phyloP scores from a whole-genome alignment of 352 stramenopile genomes.

The Phytophthora niederhauseri region DNA sequence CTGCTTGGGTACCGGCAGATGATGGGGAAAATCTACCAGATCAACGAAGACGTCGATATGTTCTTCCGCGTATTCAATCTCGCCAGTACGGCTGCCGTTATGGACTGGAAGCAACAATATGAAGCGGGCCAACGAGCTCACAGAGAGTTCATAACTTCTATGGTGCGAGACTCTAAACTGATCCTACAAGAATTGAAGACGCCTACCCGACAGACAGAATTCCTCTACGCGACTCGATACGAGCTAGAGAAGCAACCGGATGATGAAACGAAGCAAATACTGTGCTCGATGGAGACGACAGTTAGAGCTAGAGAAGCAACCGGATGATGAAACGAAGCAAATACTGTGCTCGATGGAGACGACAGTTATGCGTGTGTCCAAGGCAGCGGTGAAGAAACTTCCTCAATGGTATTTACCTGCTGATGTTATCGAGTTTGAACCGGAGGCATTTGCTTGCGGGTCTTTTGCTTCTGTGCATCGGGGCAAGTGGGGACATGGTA shows the following conservation, averaged over 20 bases:
- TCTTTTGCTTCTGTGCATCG: conserved; percentile 6
- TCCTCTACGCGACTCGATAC: conserved; percentile 10
- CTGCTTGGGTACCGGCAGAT: conserved; percentile 5
- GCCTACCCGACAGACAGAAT: background rate
- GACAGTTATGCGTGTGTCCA: conserved; percentile 14
- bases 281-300: conserved; percentile 5
- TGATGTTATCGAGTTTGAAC: conserved; percentile 17
- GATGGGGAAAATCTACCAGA: conserved; percentile 14
- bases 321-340: background rate
- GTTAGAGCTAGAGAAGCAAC: conserved; percentile 12
- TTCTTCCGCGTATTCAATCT: conserved; percentile 21
- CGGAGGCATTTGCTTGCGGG: background rate
- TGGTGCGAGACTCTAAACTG: conserved; percentile 1
- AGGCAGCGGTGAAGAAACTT: background rate
- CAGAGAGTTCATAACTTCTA: background rate
- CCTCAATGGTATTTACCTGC: conserved; percentile 26
- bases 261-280: background rate
- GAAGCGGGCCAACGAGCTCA: conserved; percentile 10
- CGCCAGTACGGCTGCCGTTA: conserved; percentile 6
- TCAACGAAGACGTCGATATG: conserved; percentile 21
- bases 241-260: conserved; percentile 8
- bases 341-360: conserved; percentile 8
- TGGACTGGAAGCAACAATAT: conserved; percentile 26
- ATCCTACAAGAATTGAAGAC: conserved; percentile 9
- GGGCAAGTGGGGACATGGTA: background rate